Evolutionary conservation across 345 rosid species (phyloP), one percentile per base, ranked within the genome.

Genomic region (Salix udensis): DNA sequence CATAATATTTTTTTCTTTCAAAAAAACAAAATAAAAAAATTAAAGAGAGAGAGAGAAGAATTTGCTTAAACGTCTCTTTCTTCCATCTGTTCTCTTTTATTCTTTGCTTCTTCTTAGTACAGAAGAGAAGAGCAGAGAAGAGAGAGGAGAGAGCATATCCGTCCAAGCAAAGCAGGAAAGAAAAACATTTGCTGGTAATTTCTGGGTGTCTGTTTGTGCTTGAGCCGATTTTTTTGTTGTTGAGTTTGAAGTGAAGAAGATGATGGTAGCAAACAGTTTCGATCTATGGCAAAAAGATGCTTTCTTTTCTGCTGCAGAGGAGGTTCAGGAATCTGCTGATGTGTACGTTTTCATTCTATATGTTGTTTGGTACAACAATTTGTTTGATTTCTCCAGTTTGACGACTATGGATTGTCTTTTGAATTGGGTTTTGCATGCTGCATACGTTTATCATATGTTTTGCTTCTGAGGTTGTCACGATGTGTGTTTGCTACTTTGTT

Each of bases 301-400:
- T 60, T 92, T 94, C 84, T 94, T 92, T 84, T 86, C 95, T 58
- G 97, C 96, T 0, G 98, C 98, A n/a, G 98, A 94, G 80, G 97
- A 91, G 86, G 94, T 94, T 72, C 98, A 94, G 81, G 91, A 90
- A 78, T 94, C 98, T 68, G 87, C 97, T 34, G 98, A 94, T 79
- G 76, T 83, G 97, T 94, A 87, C 65, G 95, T 83, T 73, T 15
- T 12, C 55, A 28, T 23, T 46, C 31, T 15, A 5, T 58, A 53
- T 37, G 40, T 26, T 26, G 53, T 10, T 48, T 28, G 37, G 19
- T 70, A 21, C 71, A 61, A 26, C n/a, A 53, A 9, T 44, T 53
- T 31, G 14, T 66, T 34, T 28, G n/a, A 15, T 66, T 66, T 55
- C 62, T 55, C 6, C 28, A n/a, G 10, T 55, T n/a, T n/a, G 4